Evolutionary conservation across 805 yeast genomes (phyloP).

Genomic region (Pichia membranifaciens): DNA sequence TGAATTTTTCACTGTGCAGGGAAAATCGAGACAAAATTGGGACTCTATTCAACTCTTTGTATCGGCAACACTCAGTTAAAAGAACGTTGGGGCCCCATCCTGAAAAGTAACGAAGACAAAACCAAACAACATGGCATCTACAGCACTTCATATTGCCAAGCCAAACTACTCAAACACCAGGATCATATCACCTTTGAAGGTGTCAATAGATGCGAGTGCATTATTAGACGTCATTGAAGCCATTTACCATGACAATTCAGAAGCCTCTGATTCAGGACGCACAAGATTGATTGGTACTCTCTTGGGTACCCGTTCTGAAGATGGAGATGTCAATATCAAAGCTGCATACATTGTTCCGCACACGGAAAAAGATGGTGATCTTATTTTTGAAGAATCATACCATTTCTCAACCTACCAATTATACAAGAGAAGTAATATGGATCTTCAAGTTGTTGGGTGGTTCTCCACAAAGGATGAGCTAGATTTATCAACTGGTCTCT

Average conservation of each 20-base stretch:
- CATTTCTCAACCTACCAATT: constrained; percentile 66
- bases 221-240: constrained; percentile 73
- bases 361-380: constrained; percentile 65
- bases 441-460: constrained; percentile 80
- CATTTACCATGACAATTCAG: constrained; percentile 45
- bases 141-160: constrained; percentile 35
- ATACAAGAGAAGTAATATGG: constrained; percentile 73
- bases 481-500: constrained; percentile 67
- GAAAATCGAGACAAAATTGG: not conserved
- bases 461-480: constrained; percentile 55
- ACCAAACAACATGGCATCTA: constrained; percentile 13
- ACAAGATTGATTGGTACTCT: constrained; percentile 75
- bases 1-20: constrained; percentile 6
- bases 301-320: constrained; percentile 77
- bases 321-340: constrained; percentile 67
- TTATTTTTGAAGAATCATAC: constrained; percentile 70
- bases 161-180: constrained; percentile 41
- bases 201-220: constrained; percentile 62
- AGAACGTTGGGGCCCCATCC: no score
- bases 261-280: constrained; percentile 32
- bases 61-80: no score
- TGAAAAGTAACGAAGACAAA: no score
- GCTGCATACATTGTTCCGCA: constrained; percentile 81
- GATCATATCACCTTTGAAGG: constrained; percentile 39
- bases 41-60: not conserved